phyloP scores from a whole-genome alignment of 2,329 filamentous ascomycete species.

The Alternaria consortialis region DNA sequence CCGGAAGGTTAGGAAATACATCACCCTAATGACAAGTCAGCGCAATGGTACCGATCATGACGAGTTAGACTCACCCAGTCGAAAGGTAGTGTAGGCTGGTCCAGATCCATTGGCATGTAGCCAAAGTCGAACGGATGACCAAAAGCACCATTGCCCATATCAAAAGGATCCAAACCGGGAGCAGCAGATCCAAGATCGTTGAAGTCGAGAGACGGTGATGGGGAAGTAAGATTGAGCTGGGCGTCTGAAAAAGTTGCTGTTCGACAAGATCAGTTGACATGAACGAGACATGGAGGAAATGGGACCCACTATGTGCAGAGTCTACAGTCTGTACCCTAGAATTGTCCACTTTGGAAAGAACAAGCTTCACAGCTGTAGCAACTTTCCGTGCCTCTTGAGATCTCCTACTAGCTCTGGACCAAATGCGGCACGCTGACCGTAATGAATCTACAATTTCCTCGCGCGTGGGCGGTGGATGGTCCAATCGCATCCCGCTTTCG shows the following conservation, averaged over 20 bases:
- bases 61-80: conserved; percentile 31
- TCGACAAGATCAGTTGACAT: background rate
- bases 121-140: conserved; percentile 26
- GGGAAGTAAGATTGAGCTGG: conserved; percentile 12
- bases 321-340: background rate
- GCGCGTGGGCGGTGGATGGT: conserved; percentile 32
- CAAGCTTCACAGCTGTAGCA: conserved; percentile 37
- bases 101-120: conserved; percentile 37
- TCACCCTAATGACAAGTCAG: conserved; percentile 16
- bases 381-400: conserved; percentile 46
- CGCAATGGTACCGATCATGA: background rate
- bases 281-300: background rate
- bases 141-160: conserved; percentile 15
- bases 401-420: conserved; percentile 33
- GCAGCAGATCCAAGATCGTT: conserved; percentile 9
- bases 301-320: conserved; percentile 18
- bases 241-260: conserved; percentile 7
- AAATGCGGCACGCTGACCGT: conserved; percentile 33
- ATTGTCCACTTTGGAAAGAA: conserved; percentile 35
- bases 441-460: conserved; percentile 37
- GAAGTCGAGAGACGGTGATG: conserved; percentile 28
- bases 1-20: conserved; percentile 19
- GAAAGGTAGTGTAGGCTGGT: conserved; percentile 25
- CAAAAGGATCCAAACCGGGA: conserved; percentile 5
- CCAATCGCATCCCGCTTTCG: conserved; percentile 26